phyloP scores from a whole-genome alignment of 1,284 basidiomycete species.

The Clitocybe nebularis region DNA sequence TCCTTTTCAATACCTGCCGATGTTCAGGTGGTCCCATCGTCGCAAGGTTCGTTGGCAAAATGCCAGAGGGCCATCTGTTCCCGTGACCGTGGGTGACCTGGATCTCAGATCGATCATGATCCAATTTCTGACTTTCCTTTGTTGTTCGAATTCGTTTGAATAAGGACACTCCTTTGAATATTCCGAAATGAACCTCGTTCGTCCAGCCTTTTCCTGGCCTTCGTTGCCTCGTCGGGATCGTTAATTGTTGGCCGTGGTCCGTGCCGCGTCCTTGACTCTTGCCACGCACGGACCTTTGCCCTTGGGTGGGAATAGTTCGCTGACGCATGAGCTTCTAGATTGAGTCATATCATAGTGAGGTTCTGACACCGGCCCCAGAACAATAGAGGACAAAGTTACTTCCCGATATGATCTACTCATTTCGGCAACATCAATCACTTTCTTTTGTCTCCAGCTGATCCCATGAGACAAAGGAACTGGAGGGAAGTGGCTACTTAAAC shows the following conservation, averaged over 20 bases:
- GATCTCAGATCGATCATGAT: constrained; percentile 23
- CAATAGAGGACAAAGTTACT: constrained; percentile 31
- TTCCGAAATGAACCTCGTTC: constrained; percentile 15
- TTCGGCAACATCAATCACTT: constrained; percentile 20
- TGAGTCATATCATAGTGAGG: constrained; percentile 3
- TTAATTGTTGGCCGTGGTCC: not conserved
- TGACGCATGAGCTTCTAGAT: constrained; percentile 1
- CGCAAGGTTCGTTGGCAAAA: no score
- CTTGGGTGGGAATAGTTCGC: constrained; percentile 2
- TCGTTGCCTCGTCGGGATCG: constrained; percentile 6
- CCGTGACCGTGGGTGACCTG: constrained; percentile 3
- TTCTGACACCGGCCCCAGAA: constrained; percentile 22
- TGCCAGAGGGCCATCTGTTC: no score
- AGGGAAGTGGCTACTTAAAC: constrained; percentile 11
- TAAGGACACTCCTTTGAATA: constrained; percentile 29
- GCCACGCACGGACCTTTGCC: constrained; percentile 1
- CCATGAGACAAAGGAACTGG: constrained; percentile 24
- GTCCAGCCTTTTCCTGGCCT: constrained; percentile 3
- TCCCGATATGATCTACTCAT: constrained; percentile 31
- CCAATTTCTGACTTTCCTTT: constrained; percentile 22
- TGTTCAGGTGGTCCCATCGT: constrained; percentile 9
- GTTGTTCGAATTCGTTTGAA: constrained; percentile 24
- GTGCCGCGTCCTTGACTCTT: not conserved
- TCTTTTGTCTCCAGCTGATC: constrained; percentile 24
- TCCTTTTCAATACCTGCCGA: not conserved